Evolutionary conservation across 2,329 filamentous ascomycete genomes (phyloP).

Genomic region (Sporothrix pallida): DNA sequence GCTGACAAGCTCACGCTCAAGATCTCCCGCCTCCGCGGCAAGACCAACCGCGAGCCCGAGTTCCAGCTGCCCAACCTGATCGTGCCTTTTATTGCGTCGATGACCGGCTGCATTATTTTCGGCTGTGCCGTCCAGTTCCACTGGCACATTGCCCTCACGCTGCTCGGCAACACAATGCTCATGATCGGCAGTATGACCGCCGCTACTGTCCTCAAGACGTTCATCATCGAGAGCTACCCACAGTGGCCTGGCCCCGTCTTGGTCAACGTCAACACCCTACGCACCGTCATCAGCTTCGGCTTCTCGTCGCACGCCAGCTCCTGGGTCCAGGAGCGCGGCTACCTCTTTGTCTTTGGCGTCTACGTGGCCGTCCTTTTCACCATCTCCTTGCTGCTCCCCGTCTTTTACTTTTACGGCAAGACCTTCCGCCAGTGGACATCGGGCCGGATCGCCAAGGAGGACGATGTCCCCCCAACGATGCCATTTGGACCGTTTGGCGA

Average conservation of each 20-base stretch:
- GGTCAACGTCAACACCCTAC: conserved; percentile 45
- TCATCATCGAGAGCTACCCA: conserved; percentile 46
- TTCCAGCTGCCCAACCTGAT: conserved; percentile 45
- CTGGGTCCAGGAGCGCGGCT: conserved; percentile 43
- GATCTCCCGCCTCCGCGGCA: conserved; percentile 32
- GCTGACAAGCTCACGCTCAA: conserved; percentile 34
- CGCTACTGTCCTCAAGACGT: conserved; percentile 45
- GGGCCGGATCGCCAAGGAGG: conserved; percentile 32
- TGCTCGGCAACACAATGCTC: conserved; percentile 43
- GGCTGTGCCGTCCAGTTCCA: conserved; percentile 42
- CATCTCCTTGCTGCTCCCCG: conserved; percentile 41
- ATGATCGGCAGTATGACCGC: conserved; percentile 42
- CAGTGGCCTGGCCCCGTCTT: conserved; percentile 43
- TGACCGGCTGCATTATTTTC: conserved; percentile 45
- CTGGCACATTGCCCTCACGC: conserved; percentile 43
- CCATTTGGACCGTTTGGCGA: background rate
- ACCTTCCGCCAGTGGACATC: conserved; percentile 41
- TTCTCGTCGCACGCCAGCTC: conserved; percentile 42
- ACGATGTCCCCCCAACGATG: too few species aligned
- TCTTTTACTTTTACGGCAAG: conserved; percentile 43
- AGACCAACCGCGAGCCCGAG: conserved; percentile 43
- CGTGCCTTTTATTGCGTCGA: conserved; percentile 42
- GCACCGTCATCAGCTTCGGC: conserved; percentile 45
- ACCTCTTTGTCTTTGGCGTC: conserved; percentile 42
- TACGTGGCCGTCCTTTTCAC: conserved; percentile 45